Evolutionary conservation across 768 basidiomycete genomes (phyloP).

Genomic region (Tricholoma terreum): DNA sequence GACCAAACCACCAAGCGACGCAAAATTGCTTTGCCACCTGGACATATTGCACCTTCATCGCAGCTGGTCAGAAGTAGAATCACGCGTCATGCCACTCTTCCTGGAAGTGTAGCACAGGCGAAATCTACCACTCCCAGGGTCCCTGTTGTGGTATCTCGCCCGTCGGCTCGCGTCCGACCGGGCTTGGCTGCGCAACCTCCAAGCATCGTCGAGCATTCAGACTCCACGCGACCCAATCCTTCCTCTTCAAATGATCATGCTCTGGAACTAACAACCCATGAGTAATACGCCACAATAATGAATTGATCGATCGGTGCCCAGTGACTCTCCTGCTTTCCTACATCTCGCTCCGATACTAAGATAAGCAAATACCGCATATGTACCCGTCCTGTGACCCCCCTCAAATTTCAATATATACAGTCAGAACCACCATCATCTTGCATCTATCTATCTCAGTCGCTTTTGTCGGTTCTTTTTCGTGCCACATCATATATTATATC

Average conservation of each 20-base stretch:
- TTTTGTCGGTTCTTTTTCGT: too few species aligned
- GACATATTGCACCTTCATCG: constrained; percentile 7
- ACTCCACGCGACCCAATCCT: constrained; percentile 2
- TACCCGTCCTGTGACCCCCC: not conserved
- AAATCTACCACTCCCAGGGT: constrained; percentile 8
- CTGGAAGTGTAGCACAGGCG: constrained; percentile 5
- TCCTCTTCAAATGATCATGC: constrained; percentile 1
- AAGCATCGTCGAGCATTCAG: not conserved
- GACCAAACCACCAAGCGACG: constrained; percentile 30
- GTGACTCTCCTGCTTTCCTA: not conserved
- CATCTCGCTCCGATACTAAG: not conserved
- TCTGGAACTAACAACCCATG: not conserved
- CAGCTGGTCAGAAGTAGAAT: constrained; percentile 17
- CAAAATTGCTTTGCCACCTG: constrained; percentile 23
- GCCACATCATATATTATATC: too few species aligned
- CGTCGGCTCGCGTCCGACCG: constrained; percentile 1
- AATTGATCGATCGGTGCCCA: not conserved
- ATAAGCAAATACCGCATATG: not conserved
- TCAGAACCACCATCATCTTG: too few species aligned
- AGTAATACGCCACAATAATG: not conserved
- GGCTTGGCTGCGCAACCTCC: not conserved
- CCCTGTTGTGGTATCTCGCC: constrained; percentile 9
- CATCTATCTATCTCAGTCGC: too few species aligned
- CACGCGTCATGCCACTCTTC: constrained; percentile 7
- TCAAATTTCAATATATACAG: not conserved